These are phyloP conservation scores for Ammopiptanthus mongolicus DNA, from an alignment of 306 rosid genomes.

Conservation along the genomic window DNA sequence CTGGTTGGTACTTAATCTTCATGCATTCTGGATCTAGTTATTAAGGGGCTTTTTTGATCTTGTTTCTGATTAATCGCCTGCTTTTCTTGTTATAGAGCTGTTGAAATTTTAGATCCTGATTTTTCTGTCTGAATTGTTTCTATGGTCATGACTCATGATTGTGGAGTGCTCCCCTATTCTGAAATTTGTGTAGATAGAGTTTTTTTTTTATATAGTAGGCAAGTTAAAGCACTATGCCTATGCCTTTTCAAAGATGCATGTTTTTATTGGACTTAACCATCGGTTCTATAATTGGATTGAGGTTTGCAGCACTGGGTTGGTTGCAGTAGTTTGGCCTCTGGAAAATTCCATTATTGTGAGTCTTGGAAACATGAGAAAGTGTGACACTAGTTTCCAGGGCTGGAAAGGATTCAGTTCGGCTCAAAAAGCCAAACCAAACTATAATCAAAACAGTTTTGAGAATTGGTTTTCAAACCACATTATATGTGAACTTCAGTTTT, in stretches of 20 bases:
- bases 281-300: background rate
- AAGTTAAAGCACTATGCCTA: background rate
- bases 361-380: background rate
- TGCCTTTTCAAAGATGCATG: background rate
- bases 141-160: background rate
- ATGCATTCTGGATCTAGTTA: too few relatives aligned
- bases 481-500: too few relatives aligned
- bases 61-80: background rate
- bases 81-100: background rate
- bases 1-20: background rate
- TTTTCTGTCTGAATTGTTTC: conserved; percentile 1
- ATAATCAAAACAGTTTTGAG: too few relatives aligned
- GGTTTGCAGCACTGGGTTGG: background rate
- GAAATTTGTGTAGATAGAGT: background rate
- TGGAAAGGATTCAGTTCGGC: too few relatives aligned
- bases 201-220: background rate
- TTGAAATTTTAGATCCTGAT: background rate
- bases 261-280: background rate
- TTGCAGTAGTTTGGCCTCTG: background rate
- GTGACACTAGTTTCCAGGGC: background rate
- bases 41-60: background rate
- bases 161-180: background rate
- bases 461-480: too few relatives aligned
- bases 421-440: too few relatives aligned
- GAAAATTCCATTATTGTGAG: background rate